Conservation (phyloP, 495 filamentous ascomycete species). For the Halenospora varia region DNA sequence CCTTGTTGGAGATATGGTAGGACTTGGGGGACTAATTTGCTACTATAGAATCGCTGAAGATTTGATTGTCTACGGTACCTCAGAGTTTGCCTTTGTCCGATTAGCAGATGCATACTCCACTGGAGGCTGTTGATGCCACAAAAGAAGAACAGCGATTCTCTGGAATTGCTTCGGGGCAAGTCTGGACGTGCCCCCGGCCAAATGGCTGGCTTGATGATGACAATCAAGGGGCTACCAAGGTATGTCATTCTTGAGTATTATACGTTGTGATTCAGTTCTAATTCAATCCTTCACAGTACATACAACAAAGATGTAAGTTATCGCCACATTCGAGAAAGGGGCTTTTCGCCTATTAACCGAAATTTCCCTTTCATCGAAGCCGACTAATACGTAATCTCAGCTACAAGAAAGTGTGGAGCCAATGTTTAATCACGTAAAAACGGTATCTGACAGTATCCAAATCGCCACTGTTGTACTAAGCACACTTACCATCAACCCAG, state of each 20-base stretch:
- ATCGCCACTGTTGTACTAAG: slow-evolving; percentile 55
- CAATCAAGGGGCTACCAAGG: slow-evolving; percentile 75
- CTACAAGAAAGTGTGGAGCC: slow-evolving; percentile 82
- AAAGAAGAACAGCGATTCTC: slow-evolving; percentile 63
- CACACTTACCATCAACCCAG: slow-evolving; percentile 50
- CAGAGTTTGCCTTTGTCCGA: slow-evolving; percentile 79
- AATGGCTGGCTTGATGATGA: slow-evolving; percentile 85
- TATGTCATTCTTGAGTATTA: no score
- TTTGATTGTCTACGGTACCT: slow-evolving; percentile 79
- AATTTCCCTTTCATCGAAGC: neutral
- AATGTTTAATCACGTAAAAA: slow-evolving; percentile 84
- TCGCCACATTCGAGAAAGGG: neutral
- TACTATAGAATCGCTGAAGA: slow-evolving; percentile 71
- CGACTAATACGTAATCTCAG: slow-evolving; percentile 26
- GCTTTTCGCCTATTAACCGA: neutral
- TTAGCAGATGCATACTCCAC: slow-evolving; percentile 58
- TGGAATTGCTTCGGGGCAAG: slow-evolving; percentile 89
- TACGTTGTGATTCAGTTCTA: no score
- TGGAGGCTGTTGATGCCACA: slow-evolving; percentile 87
- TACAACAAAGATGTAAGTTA: slow-evolving; percentile 4
- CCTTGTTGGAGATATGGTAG: no score
- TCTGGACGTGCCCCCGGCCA: slow-evolving; percentile 72
- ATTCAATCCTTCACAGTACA: no score
- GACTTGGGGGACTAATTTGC: no score
- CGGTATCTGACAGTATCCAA: slow-evolving; percentile 76